phyloP scores from a whole-genome alignment of 306 rosid genomes.

The Styphnolobium japonicum region DNA sequence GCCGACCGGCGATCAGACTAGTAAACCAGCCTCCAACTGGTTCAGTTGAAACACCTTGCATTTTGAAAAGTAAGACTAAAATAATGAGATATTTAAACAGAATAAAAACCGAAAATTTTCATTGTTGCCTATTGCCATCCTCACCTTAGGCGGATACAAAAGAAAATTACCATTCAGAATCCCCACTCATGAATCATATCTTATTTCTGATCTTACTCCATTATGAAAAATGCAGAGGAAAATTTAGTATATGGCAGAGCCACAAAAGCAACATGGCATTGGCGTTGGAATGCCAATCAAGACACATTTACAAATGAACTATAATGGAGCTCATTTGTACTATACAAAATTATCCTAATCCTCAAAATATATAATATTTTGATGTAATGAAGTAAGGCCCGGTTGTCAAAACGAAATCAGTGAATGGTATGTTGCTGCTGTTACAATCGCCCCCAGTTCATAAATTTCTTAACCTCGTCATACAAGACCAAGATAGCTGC shows the following conservation, averaged over 20 bases:
- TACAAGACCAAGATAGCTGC: conserved; percentile 95
- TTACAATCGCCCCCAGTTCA: conserved; percentile 67
- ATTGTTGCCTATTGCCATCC: background rate
- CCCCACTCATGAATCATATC: background rate
- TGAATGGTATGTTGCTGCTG: background rate
- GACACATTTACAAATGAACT: conserved; percentile 35
- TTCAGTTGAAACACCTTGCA: background rate
- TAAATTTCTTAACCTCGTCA: conserved; percentile 83
- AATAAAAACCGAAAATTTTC: background rate
- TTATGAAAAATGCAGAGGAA: background rate
- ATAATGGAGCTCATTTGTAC: conserved; percentile 28
- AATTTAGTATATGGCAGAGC: conserved; percentile 18
- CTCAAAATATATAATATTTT: conserved; percentile 18
- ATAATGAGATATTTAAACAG: background rate
- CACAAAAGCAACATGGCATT: conserved; percentile 30
- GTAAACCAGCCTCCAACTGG: too few relatives aligned
- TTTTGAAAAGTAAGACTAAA: background rate
- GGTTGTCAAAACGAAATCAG: conserved; percentile 25
- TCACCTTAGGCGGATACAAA: background rate
- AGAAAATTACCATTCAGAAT: background rate
- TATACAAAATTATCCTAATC: conserved; percentile 33
- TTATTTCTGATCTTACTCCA: background rate
- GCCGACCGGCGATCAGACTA: too few relatives aligned
- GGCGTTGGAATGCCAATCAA: conserved; percentile 5
- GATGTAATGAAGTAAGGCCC: conserved; percentile 29